A percentile compares a stretch with the other conserved stretches of the same genome.
Conservation (phyloP, 805 yeast genomes). For the Pichia ethanolica region DNA sequence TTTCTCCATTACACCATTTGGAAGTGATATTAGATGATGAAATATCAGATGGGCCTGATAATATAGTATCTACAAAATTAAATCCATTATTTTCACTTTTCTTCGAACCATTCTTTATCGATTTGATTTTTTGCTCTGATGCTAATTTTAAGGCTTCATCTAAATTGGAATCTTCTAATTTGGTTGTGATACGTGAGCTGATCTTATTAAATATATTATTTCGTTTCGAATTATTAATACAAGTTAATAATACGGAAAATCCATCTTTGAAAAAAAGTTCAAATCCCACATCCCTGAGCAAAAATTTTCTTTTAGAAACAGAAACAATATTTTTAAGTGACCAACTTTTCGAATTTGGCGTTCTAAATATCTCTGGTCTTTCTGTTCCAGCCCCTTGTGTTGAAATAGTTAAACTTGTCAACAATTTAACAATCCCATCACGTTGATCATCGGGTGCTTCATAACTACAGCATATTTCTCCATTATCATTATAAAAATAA, state of each 20-base stretch:
- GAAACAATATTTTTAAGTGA: conserved; percentile 49
- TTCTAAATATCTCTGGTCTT: conserved; percentile 5
- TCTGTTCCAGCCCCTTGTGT: conserved; percentile 9
- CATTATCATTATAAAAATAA: conserved; percentile 49
- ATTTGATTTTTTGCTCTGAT: conserved; percentile 23
- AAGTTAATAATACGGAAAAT: conserved; percentile 60
- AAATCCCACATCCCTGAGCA: conserved; percentile 72
- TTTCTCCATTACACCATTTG: conserved; percentile 69
- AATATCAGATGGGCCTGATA: conserved; percentile 12
- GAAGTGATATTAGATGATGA: conserved; percentile 44
- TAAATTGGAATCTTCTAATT: conserved; percentile 47
- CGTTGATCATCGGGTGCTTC: conserved; percentile 57
- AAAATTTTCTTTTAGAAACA: conserved; percentile 65
- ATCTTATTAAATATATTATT: conserved; percentile 49
- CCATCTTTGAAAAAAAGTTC: conserved; percentile 74
- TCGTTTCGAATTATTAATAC: conserved; percentile 43
- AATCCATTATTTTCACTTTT: neutral
- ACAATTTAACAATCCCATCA: conserved; percentile 62
- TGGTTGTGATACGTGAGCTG: conserved; percentile 40
- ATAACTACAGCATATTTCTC: conserved; percentile 53
- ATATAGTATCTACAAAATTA: conserved; percentile 8
- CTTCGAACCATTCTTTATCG: neutral
- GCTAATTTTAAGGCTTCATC: conserved; percentile 46
- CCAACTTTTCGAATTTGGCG: conserved; percentile 54
- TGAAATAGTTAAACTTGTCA: conserved; percentile 29